Evolutionary conservation across 2,329 filamentous ascomycete genomes (phyloP).

Genomic region (Chaetomium sp.): DNA sequence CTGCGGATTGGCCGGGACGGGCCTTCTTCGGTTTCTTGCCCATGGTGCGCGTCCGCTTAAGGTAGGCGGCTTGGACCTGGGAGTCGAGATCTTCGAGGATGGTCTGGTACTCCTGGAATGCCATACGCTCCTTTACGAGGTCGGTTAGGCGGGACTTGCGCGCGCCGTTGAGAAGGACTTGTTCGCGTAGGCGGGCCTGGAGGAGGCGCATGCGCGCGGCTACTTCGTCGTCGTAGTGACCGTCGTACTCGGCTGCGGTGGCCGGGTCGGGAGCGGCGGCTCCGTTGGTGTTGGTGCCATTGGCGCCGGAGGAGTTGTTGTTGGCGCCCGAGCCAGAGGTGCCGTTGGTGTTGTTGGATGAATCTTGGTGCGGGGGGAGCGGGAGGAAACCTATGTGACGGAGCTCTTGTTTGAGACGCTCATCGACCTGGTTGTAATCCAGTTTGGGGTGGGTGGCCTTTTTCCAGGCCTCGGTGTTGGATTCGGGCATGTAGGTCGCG

Average conservation of each 20-base stretch:
- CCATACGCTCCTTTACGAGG: constrained; percentile 85
- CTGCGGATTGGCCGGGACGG: constrained; percentile 54
- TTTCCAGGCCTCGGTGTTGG: constrained; percentile 69
- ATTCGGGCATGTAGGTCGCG: constrained; percentile 74
- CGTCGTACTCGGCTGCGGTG: constrained; percentile 66
- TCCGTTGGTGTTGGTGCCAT: background rate
- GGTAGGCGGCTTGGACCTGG: constrained; percentile 89
- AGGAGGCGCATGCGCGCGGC: constrained; percentile 81
- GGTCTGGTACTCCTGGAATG: constrained; percentile 92
- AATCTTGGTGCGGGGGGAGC: constrained; percentile 26
- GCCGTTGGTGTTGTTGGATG: constrained; percentile 7
- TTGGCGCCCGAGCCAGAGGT: background rate
- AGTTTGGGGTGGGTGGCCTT: constrained; percentile 67
- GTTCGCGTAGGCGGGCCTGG: constrained; percentile 73
- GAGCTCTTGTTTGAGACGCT: constrained; percentile 85
- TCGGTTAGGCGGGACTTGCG: constrained; percentile 82
- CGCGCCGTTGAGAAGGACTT: constrained; percentile 82
- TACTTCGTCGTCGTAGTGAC: constrained; percentile 89
- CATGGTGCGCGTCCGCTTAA: constrained; percentile 90
- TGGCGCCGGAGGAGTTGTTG: background rate
- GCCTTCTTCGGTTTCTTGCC: constrained; percentile 93
- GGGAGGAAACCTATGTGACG: constrained; percentile 84
- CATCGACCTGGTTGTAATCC: constrained; percentile 81
- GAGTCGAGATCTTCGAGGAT: constrained; percentile 95
- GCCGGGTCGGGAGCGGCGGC: constrained; percentile 20